Percentiles rank a stretch among this genome's conserved stretches.
phyloP scores from a whole-genome alignment of 805 yeast species.

The Schwanniomyces sp. region DNA sequence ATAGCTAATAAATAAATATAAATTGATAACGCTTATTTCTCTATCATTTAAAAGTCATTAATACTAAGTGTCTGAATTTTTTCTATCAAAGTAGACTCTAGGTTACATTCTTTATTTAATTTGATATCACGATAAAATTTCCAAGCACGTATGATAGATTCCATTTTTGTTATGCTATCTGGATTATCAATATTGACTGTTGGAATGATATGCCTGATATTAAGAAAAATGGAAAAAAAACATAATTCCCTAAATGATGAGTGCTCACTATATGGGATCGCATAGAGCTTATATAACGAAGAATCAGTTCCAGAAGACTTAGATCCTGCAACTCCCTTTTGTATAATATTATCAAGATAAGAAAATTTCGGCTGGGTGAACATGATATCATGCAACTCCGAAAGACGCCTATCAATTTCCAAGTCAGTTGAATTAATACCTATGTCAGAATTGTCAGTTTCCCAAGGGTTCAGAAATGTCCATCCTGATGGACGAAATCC shows the following conservation, averaged over 20 bases:
- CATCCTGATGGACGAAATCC: constrained; percentile 91
- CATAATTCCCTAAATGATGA: constrained; percentile 83
- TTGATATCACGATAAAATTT: constrained; percentile 16
- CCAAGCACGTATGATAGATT: constrained; percentile 32
- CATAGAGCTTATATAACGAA: constrained; percentile 45
- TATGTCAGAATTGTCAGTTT: not conserved
- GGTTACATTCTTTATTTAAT: constrained; percentile 1
- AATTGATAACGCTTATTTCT: not conserved
- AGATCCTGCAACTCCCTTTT: constrained; percentile 18
- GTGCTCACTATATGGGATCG: constrained; percentile 91
- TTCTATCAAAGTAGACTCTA: not conserved
- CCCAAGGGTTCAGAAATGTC: constrained; percentile 47
- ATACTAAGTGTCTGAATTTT: constrained; percentile 11
- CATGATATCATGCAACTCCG: constrained; percentile 13
- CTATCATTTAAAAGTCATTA: constrained; percentile 13
- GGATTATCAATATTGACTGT: constrained; percentile 61
- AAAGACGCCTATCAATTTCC: not conserved
- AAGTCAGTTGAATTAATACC: not conserved
- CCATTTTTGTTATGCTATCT: constrained; percentile 26
- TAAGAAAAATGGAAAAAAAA: constrained; percentile 56
- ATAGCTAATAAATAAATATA: not conserved
- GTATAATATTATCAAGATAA: constrained; percentile 28
- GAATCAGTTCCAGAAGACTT: constrained; percentile 14
- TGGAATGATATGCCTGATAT: constrained; percentile 61
- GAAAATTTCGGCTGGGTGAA: constrained; percentile 17